These are phyloP conservation scores for Trypanosoma boissoni DNA, from an alignment of 208 protist species.

Conservation along the genomic window DNA sequence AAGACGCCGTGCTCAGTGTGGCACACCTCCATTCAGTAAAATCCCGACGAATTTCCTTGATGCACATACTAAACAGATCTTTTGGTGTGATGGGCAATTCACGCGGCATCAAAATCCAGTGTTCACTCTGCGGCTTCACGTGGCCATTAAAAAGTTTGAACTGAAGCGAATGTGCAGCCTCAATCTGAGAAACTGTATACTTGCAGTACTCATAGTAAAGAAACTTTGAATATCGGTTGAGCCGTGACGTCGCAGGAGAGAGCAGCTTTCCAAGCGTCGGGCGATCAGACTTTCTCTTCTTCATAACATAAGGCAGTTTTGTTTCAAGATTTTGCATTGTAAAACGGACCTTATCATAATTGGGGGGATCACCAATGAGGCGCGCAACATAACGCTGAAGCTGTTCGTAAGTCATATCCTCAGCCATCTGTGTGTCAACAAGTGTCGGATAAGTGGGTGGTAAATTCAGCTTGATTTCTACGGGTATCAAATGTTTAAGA, in stretches of 20 bases:
- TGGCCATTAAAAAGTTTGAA: constrained; percentile 77
- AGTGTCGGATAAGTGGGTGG: constrained; percentile 66
- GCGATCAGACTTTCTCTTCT: constrained; percentile 67
- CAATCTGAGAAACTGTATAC: constrained; percentile 82
- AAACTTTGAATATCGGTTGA: constrained; percentile 40
- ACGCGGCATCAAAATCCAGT: constrained; percentile 83
- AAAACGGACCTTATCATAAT: constrained; percentile 86
- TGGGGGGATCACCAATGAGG: constrained; percentile 56
- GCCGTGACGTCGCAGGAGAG: constrained; percentile 49
- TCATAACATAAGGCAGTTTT: constrained; percentile 85
- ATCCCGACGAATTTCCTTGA: constrained; percentile 51
- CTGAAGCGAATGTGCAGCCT: constrained; percentile 81
- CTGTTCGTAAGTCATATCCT: constrained; percentile 88
- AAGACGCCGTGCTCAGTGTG: neutral
- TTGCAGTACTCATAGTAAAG: constrained; percentile 90
- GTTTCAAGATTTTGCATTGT: constrained; percentile 86
- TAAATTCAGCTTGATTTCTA: constrained; percentile 72
- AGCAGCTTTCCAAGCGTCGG: constrained; percentile 68
- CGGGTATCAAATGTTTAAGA: constrained; percentile 55
- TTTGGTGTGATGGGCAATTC: constrained; percentile 53
- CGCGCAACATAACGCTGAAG: constrained; percentile 81
- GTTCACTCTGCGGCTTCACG: constrained; percentile 64
- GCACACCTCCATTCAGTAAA: constrained; percentile 6
- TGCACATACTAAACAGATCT: constrained; percentile 64
- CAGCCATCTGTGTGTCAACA: constrained; percentile 61